phyloP scores from a whole-genome alignment of 257 asterid genomes.

The Gynochthodes officinalis region DNA sequence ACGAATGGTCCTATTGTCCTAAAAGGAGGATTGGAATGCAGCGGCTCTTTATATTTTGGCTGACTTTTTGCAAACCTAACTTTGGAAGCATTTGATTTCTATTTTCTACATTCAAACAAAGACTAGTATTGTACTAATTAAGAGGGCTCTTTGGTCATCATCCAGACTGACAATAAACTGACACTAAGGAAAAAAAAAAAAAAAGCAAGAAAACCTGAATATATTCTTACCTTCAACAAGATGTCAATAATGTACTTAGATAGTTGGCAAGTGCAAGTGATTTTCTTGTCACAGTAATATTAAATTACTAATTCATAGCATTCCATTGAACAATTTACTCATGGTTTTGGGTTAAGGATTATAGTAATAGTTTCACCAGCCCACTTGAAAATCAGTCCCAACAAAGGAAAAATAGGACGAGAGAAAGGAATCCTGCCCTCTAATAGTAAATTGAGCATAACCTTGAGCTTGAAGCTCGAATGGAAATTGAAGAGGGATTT shows the following conservation, averaged over 20 bases:
- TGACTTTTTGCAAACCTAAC: conserved; percentile 16
- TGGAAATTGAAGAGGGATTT: neutral
- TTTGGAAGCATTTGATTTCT: conserved; percentile 13
- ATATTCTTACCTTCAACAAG: neutral
- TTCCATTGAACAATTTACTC: no score
- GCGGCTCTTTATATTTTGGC: conserved; percentile 12
- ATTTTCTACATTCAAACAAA: neutral
- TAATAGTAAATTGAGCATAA: no score
- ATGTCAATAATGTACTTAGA: neutral
- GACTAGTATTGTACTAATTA: neutral
- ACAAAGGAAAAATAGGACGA: no score
- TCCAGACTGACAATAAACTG: conserved; percentile 6
- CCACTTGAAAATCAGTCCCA: neutral
- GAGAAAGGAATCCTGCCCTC: no score
- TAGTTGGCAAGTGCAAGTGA: neutral
- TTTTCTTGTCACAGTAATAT: neutral
- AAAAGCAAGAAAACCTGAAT: neutral
- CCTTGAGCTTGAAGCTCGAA: neutral
- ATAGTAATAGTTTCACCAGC: no score
- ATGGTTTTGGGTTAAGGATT: neutral
- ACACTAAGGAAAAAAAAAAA: neutral
- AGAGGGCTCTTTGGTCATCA: neutral
- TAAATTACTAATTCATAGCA: no score
- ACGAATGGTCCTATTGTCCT: conserved; percentile 24
- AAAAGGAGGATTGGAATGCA: conserved; percentile 6